Evolutionary conservation across 2,329 filamentous ascomycete species (phyloP), one percentile per base, ranked within the genome.

Genomic region (Exophiala aquamarina): DNA sequence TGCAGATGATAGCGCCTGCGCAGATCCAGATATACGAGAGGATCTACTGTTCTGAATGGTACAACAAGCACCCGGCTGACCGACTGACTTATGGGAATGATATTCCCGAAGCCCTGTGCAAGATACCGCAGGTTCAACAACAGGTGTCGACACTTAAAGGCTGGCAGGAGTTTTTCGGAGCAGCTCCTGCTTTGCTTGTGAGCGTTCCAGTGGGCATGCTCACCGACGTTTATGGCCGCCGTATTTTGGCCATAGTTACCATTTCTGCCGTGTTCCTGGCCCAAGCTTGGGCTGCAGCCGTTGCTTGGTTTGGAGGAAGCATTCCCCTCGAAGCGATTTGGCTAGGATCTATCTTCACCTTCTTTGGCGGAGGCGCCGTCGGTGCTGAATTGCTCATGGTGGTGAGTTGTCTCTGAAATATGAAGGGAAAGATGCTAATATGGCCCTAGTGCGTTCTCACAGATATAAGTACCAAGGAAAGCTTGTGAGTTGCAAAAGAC

Each of bases 101-200:
- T 18, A 68, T 78, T 13, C 61, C 67, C 1, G 75, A 78, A 63
- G 62, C 65, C n/a, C 55, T 72, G 52, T 78, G 75, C 59, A 78
- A 78, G 61, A 60, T 70, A n/a, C 66, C 70, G 23, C 65, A 64
- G 33, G 66, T 78, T 15, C 74, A 77, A 55, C 66, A 72, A 37
- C 69, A 73, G 57, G 54, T 77, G 55, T 74, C 74, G 1, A 70
- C 71, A 43, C 70, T 78, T 10, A 74, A 76, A 53, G 74, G 72
- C 2, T 74, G 73, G 62, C 67, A 70, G 58, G 72, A 73, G 50
- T 72, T 73, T 44, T 76, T 75, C 49, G 71, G 75, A 56, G 70
- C 58, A 17, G 59, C 63, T 15, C 57, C 62, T 55, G 70, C 70
- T 44, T 70, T 74, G 15, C 50, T 77, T 13, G 59, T 77, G 42